A percentile compares a stretch with the other conserved stretches of the same genome.
phyloP scores from a whole-genome alignment of 768 basidiomycete genomes.

The Trametes punicea region DNA sequence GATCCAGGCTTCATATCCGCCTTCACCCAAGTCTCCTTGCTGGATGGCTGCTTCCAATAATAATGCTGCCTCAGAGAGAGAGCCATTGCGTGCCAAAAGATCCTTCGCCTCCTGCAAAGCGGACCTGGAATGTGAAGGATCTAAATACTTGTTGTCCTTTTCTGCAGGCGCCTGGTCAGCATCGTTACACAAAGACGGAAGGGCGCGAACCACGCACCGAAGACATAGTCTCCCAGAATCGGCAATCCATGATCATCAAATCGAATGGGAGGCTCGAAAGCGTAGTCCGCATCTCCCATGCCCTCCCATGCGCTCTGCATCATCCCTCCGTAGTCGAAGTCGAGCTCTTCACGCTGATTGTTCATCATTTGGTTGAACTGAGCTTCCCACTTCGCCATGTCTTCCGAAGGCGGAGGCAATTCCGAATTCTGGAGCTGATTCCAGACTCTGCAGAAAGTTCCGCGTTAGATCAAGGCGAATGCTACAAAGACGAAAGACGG shows the following conservation, averaged over 20 bases:
- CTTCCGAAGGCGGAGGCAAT: conserved; percentile 53
- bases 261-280: conserved; percentile 35
- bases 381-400: conserved; percentile 78
- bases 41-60: conserved; percentile 91
- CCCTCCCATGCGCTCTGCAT: conserved; percentile 68
- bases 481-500: conserved; percentile 21
- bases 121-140: conserved; percentile 45
- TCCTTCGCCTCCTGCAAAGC: conserved; percentile 69
- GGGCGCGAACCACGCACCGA: conserved; percentile 53
- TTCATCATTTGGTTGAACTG: conserved; percentile 80
- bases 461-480: background rate
- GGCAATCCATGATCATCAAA: conserved; percentile 79
- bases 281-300: conserved; percentile 38
- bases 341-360: conserved; percentile 54
- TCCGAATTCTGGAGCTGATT: conserved; percentile 57
- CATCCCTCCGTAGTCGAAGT: conserved; percentile 53
- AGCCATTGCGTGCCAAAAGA: conserved; percentile 75
- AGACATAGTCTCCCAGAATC: conserved; percentile 64
- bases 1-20: conserved; percentile 89
- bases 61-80: conserved; percentile 81
- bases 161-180: conserved; percentile 41
- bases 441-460: conserved; percentile 48
- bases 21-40: conserved; percentile 73
- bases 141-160: conserved; percentile 66
- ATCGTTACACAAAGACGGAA: background rate